Evolutionary conservation across 129 eudicot species (phyloP).

Genomic region (Arctium minus): DNA sequence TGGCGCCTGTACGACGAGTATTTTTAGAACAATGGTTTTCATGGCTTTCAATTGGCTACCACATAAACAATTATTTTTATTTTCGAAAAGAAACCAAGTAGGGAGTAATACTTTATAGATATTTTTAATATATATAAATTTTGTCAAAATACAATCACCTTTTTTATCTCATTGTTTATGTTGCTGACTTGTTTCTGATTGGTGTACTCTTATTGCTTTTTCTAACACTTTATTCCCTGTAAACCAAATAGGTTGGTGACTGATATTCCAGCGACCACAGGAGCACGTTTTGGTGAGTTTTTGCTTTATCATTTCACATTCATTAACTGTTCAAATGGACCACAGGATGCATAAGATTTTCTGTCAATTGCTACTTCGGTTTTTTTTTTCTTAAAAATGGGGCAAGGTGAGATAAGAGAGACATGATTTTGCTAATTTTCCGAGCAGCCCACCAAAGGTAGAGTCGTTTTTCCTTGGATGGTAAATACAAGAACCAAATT

Average conservation of each 20-base stretch:
- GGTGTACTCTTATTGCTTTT: constrained; percentile 5
- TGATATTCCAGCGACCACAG: constrained; percentile 87
- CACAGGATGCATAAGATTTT: not conserved
- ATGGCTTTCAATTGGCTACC: constrained; percentile 4
- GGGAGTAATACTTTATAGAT: too few species aligned
- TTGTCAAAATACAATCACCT: not conserved
- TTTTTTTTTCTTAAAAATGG: not conserved
- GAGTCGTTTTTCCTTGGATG: too few species aligned
- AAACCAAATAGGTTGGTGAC: constrained; percentile 59
- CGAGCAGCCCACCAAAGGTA: too few species aligned
- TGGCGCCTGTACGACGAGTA: too few species aligned
- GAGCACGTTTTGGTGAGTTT: constrained; percentile 63
- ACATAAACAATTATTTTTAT: not conserved
- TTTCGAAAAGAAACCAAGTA: too few species aligned
- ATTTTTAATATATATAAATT: too few species aligned
- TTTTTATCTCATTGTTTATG: constrained; percentile 15
- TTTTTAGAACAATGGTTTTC: too few species aligned
- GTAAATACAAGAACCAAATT: too few species aligned
- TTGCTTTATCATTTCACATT: not conserved
- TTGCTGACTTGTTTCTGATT: not conserved
- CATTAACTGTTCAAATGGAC: not conserved
- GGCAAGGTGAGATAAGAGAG: not conserved
- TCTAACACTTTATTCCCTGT: constrained; percentile 21
- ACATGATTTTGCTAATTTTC: not conserved
- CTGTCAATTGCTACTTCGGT: not conserved